phyloP scores from a whole-genome alignment of 179 eudicot species.

The Kewa caespitosa region DNA sequence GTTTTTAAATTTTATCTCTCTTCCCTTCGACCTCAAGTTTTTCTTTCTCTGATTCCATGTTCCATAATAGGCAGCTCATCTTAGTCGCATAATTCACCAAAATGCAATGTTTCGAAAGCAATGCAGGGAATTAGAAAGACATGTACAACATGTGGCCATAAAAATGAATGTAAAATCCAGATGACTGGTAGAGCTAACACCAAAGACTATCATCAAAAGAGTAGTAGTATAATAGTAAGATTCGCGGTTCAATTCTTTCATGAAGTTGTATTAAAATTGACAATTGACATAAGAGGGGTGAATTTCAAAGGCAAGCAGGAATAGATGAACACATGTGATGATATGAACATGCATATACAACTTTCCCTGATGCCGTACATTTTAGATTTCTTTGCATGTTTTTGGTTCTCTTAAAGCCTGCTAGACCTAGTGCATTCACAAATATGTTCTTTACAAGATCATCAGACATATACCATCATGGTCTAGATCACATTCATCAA shows the following conservation, averaged over 20 bases:
- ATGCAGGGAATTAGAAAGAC: not conserved
- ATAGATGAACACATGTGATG: not conserved
- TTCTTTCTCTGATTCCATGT: not conserved
- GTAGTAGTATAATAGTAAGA: not conserved
- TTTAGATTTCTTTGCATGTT: too few species aligned
- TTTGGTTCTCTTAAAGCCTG: too few species aligned
- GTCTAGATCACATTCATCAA: too few species aligned
- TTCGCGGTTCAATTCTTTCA: not conserved
- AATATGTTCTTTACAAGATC: too few species aligned
- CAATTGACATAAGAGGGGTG: not conserved
- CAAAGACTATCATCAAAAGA: too few species aligned
- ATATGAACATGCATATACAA: not conserved
- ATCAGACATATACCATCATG: too few species aligned
- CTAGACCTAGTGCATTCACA: too few species aligned
- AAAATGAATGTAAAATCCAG: not conserved
- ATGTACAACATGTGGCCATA: not conserved
- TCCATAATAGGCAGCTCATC: not conserved
- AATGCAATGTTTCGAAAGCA: not conserved
- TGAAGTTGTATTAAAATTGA: not conserved
- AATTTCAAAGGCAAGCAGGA: not conserved
- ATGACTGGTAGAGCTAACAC: not conserved
- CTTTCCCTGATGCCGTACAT: not conserved
- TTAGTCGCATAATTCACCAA: not conserved
- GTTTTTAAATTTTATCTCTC: too few species aligned
- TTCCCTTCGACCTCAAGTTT: not conserved